Evolutionary conservation across 164 flowering plant species (phyloP).

Genomic region (Aristolochia californica): DNA sequence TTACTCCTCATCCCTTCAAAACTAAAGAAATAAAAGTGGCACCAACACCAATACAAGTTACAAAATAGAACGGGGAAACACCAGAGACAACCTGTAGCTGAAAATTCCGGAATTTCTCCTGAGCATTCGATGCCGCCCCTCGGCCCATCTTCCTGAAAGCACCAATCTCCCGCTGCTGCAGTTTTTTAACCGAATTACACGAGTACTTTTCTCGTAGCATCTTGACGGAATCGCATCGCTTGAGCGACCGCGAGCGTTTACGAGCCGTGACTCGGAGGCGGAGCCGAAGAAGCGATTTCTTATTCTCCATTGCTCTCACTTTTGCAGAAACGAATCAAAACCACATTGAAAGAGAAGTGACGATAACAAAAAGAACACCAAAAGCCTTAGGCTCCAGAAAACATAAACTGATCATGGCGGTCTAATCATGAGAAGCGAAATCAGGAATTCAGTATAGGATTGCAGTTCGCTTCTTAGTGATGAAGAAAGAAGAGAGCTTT

Average conservation of each 20-base stretch:
- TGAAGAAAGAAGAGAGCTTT: too few relatives aligned
- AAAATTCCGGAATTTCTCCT: conserved; percentile 76
- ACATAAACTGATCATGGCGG: too few relatives aligned
- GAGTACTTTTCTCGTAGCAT: neutral
- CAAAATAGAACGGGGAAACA: neutral
- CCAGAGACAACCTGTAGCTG: conserved; percentile 41
- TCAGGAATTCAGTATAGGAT: too few relatives aligned
- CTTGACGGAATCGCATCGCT: neutral
- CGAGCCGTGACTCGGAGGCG: neutral
- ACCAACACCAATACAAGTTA: neutral
- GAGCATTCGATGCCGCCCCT: conserved; percentile 33
- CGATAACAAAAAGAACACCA: too few relatives aligned
- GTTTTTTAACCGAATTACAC: neutral
- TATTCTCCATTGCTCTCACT: neutral
- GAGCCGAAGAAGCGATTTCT: conserved; percentile 1
- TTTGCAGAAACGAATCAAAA: too few relatives aligned
- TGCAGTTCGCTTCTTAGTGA: too few relatives aligned
- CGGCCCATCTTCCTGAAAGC: conserved; percentile 5
- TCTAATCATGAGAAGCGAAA: too few relatives aligned
- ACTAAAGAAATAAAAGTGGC: neutral
- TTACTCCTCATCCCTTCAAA: too few relatives aligned
- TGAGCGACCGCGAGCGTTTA: neutral
- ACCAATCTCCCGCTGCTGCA: conserved; percentile 1
- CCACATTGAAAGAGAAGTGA: too few relatives aligned
- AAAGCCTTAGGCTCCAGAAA: too few relatives aligned